Evolutionary conservation across 441 rosid species (phyloP), one percentile per base, ranked within the genome.

Genomic region (Gossypium aridum): DNA sequence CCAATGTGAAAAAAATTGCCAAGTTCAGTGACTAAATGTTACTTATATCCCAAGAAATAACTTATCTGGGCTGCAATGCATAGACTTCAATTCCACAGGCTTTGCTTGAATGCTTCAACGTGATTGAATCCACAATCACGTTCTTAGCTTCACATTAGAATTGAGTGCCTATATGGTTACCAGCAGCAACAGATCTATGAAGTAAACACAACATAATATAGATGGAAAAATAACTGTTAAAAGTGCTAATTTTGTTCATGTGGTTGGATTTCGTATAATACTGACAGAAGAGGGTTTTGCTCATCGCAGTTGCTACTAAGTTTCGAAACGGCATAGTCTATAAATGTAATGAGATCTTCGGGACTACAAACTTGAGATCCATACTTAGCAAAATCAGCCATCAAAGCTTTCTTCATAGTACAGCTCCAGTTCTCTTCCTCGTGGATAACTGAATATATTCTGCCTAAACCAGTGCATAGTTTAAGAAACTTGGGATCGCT

Each of bases 401-500:
- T 57, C 74, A 81, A 74, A 66, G 22, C 72, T 73, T 75, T 79
- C 78, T 82, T 83, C 25, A 47, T 6, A 2, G 16, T 75, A 76
- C 22, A 79, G 57, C 54, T 73, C 72, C 59, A 63, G 55, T 60
- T 71, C 70, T 76, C 78, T 72, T 79, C 81, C 73, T 80, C 80
- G 66, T 82, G 88, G 83, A 84, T 83, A 77, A 59, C 82, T 75
- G 80, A 77, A 74, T 89, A 92, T 1, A 80, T 80, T 80, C 73
- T 84, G 71, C 83, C 84, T 80, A 89, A 70, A 76, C 76, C 85
- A 31, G 13, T 63, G 81, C 85, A 80, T 51, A 93, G 79, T 26
- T 85, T 77, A 70, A 75, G 77, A 79, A 95, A 93, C 75, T 72
- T 74, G 5, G 92, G 88, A 80, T 88, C 86, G 51, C 74, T 81